Evolutionary conservation across 176 grass and related monocot species (phyloP), one percentile per base, ranked within the genome.

Genomic region (Aegilops bicornis): DNA sequence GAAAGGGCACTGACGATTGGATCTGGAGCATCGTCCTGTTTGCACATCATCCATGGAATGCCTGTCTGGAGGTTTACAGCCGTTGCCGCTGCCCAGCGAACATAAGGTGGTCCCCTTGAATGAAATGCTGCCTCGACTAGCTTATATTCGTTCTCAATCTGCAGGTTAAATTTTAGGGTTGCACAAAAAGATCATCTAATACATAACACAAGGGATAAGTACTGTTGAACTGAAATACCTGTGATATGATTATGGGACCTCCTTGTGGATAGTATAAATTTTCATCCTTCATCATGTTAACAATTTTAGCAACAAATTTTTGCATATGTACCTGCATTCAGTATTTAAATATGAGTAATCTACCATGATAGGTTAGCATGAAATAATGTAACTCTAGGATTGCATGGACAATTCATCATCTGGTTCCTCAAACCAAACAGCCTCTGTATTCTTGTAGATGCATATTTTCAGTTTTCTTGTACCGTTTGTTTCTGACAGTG

Each of bases 31-130:
- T 97, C 94, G 65, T 90, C 86, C 75, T 97, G 94, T 36, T 94
- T 94, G 85, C 94, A 97, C 91, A 94, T 97, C 91, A 90, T 84
- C 94, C 94, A 97, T 6, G 94, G 94, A 76, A 97, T 88, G 29
- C 94, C 94, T 0, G 91, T 94, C 7, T 89, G 33, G 8, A 94
- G 85, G 67, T 81, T 86, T 43, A 97, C 80, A 10, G 91, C 94
- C 94, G 94, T 94, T 31, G 87, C 66, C 4, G 94, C 91, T 39
- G 94, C 94, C 94, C 91, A 94, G 0, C 29, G 39, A 75, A 94
- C 87, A 85, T 94, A 97, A 35, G 94, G 77, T 32, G 94, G 86
- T 14, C 94, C 94, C 71, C 73, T 82, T 54, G 87, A 89, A 90
- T 89, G 85, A 50, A 93, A 97, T 85, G 91, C 94, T 61, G 43